Base-by-base conservation (phyloP, 1,284 basidiomycete species). In the Cryptococcus hybrid region DNA sequence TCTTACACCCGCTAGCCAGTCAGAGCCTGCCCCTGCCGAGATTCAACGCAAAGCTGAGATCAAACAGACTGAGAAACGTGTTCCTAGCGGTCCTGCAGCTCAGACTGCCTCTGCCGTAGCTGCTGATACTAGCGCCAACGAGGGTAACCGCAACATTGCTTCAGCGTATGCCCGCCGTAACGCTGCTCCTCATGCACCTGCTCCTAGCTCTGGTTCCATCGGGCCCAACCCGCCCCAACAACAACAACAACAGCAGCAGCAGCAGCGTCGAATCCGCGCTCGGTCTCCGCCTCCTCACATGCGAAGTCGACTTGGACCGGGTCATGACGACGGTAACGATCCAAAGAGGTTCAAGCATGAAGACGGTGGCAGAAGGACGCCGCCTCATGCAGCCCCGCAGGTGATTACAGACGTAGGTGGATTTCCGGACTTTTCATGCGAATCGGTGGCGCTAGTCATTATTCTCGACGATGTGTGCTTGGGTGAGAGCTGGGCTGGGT, bases 371-470 rank as follows among this genome's bases (percentile, higher is more conserved):
- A 46, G 53, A 47, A 54, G 44, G 39, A 24, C 44, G 24, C 44
- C 44, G n/a, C 44, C 39, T 18, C 47, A 44, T 44, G 15, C n/a
- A 47, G 18, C 12, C 9, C 34, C 40, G 9, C 40, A 42, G n/a
- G 40, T 42, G 51, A 58, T 45, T 53, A 24, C 36, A 58, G 57
- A 61, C 52, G 60, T 61, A 61, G 44, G 60, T 61, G 55, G 18
- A 30, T 43, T n/a, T 53, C 44, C n/a, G 11, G 40, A 42, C 40
- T n/a, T 42, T 42, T 42, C 40, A 42, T 42, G 40, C 40, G 11
- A 42, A 11, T 42, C 24, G 24, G 24, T 24, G 24, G 24, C 24
- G 24, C 24, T 24, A 24, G 24, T 24, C 24, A 24, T 24, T 24
- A 24, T 24, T 24, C 24, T 24, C 24, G 24, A 24, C 24, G 24